Conservation (phyloP, 345 rosid species). For the Lepidium didymum region DNA sequence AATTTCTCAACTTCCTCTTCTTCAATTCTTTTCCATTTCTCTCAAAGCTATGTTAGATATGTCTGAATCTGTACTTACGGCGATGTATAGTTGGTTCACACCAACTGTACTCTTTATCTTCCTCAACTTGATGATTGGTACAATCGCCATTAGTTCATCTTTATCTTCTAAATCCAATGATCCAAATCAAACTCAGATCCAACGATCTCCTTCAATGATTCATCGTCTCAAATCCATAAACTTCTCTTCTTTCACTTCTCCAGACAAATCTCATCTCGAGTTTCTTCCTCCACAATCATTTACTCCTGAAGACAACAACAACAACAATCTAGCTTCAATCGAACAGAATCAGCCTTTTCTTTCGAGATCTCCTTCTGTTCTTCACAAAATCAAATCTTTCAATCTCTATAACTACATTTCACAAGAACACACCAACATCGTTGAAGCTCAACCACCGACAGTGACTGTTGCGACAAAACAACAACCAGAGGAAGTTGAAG, state of each 20-base stretch:
- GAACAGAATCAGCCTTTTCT: conserved; percentile 28
- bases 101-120: conserved; percentile 64
- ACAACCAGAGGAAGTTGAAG: not conserved
- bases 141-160: conserved; percentile 57
- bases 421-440: conserved; percentile 32
- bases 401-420: conserved; percentile 48
- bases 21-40: not conserved
- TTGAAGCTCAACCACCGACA: not conserved
- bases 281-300: not conserved
- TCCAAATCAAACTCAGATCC: conserved; percentile 21
- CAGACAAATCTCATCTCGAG: conserved; percentile 35
- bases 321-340: conserved; percentile 1
- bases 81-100: conserved; percentile 71
- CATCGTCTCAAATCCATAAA: conserved; percentile 65
- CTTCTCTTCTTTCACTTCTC: conserved; percentile 38
- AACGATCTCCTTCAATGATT: conserved; percentile 61
- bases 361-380: conserved; percentile 60
- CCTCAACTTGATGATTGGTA: conserved; percentile 71
- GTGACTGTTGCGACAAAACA: conserved; percentile 10
- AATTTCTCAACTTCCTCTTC: not conserved
- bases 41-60: conserved; percentile 37
- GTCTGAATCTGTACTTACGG: conserved; percentile 52
- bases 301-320: conserved; percentile 10
- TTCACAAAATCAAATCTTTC: conserved; percentile 58
- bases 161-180: conserved; percentile 35